A percentile compares a stretch with the other conserved stretches of the same genome.
phyloP scores from a whole-genome alignment of 306 rosid genomes.

The Corylus americana region DNA sequence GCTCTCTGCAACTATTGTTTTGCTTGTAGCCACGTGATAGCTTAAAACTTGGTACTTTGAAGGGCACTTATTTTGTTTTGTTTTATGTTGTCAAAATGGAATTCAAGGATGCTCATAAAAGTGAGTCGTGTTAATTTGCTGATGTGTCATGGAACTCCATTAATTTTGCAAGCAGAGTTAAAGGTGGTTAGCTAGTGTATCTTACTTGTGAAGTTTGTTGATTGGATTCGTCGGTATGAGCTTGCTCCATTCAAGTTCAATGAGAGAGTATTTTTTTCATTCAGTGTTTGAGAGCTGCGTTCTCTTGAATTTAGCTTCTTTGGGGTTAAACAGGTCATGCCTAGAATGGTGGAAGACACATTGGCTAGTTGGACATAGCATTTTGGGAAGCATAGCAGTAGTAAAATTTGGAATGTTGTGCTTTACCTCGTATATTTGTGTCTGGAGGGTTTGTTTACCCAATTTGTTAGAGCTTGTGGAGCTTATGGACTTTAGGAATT shows the following conservation, averaged over 20 bases:
- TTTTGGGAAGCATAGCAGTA: background rate
- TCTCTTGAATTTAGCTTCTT: no score
- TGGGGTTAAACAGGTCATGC: no score
- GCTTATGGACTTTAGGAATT: background rate
- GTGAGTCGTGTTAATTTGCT: background rate
- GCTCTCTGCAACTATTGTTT: background rate
- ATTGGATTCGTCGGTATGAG: background rate
- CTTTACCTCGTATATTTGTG: background rate
- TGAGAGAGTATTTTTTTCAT: background rate
- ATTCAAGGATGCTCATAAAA: background rate
- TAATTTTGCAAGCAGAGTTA: background rate
- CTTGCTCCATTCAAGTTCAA: background rate
- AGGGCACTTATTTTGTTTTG: background rate
- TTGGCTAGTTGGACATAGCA: background rate
- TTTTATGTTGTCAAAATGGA: background rate
- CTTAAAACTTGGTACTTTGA: background rate
- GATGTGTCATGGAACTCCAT: background rate
- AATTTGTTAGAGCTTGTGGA: background rate
- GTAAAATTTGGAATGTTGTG: background rate
- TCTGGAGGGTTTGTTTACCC: background rate
- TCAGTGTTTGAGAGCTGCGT: background rate
- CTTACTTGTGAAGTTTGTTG: background rate
- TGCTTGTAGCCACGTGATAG: background rate
- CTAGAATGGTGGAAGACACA: no score
- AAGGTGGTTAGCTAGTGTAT: background rate